Evolutionary conservation across 306 rosid genomes (phyloP), one percentile per base, ranked within the genome.

Genomic region (Medicago arabica): DNA sequence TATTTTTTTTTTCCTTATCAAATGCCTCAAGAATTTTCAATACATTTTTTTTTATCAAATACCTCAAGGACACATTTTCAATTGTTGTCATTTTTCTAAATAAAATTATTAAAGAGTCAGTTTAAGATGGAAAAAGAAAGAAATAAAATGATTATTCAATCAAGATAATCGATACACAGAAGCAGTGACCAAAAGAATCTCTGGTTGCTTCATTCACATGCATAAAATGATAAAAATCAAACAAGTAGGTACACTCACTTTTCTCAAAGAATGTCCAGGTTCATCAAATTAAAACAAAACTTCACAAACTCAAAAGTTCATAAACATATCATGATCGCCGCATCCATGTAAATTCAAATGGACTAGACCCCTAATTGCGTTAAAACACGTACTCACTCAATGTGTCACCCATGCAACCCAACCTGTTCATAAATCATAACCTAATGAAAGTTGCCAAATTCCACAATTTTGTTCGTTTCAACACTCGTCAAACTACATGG

Each of bases 401-500:
- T 12, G 60, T 50, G 43, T 69, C 59, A 1, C 44, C 8, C 44
- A 69, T 28, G 74, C 34, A 53, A 13, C 28, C 31, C 38, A 28
- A 28, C 3, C 4, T 28, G 31, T 28, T 28, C 31, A 28, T 28
- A 28, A 28, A 3, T 28, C 31, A 28, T 28, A 28, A 28, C 31
- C 31, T 28, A 28, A 28, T 3, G 31, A 28, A 28, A 28, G 4
- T 28, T 3, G 70, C 59, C 81, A 69, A 28, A 28, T 28, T 28
- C 66, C 54, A 75, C 72, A 11, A 1, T 59, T 71, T 54, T 72
- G 74, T 67, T 55, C 18, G 12, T 44, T 72, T 75, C 40, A 73
- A 81, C 85, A 84, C 85, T 39, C 78, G 87, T 81, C 85, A 81
- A 46, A 1, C n/a, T 28, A 78, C 83, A 78, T 74, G 83, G 0